Percentiles rank a stretch among this genome's conserved stretches.
phyloP scores from a whole-genome alignment of 2,329 filamentous ascomycete species.

The Cladophialophora exuberans region DNA sequence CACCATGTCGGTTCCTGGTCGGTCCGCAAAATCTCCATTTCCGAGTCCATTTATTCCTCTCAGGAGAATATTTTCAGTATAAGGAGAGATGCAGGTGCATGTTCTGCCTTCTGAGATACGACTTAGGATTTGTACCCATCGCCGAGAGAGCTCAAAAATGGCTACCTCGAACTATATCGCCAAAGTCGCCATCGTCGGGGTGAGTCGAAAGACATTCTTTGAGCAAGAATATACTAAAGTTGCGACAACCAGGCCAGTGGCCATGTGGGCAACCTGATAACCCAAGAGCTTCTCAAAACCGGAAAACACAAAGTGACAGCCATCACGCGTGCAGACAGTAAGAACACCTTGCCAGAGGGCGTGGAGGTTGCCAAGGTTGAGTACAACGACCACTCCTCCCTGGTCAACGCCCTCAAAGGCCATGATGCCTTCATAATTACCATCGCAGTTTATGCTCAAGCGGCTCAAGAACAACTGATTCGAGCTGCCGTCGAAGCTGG shows the following conservation, averaged over 20 bases:
- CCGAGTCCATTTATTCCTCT: no score
- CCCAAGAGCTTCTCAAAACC: slow-evolving; percentile 46
- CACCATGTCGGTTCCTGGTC: no score
- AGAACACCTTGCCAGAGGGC: slow-evolving; percentile 49
- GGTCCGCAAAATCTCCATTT: no score
- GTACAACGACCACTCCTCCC: slow-evolving; percentile 51
- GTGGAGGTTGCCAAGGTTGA: slow-evolving; percentile 39
- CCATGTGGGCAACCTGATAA: slow-evolving; percentile 29
- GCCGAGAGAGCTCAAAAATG: no score
- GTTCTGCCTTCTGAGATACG: no score
- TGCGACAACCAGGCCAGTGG: background rate
- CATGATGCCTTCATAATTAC: slow-evolving; percentile 64
- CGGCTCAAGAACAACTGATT: slow-evolving; percentile 56
- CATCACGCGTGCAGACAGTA: slow-evolving; percentile 52
- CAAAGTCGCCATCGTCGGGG: background rate
- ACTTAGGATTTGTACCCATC: no score
- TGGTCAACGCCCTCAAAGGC: slow-evolving; percentile 55
- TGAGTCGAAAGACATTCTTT: background rate
- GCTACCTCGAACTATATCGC: background rate
- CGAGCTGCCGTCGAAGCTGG: slow-evolving; percentile 59
- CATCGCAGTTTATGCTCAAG: slow-evolving; percentile 49
- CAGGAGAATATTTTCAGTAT: no score
- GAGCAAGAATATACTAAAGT: background rate
- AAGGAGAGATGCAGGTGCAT: no score
- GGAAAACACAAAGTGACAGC: slow-evolving; percentile 58